Conservation (phyloP, 1,139 yeast genomes). For the Saccharomyces hybrid region DNA sequence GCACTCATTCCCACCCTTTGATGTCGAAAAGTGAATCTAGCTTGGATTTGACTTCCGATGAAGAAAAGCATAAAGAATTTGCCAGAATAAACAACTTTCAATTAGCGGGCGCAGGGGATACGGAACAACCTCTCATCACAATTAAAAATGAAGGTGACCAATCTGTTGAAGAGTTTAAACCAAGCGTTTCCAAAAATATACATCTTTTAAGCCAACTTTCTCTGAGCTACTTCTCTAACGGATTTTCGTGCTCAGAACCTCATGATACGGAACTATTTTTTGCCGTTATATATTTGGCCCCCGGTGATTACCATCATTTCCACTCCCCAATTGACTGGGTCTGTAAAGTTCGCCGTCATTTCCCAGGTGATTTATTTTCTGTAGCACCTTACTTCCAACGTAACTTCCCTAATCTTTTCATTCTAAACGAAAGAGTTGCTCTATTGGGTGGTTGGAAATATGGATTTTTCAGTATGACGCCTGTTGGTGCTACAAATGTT, state of each 20-base stretch:
- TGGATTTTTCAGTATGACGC: slow-evolving; percentile 97
- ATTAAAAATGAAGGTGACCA: slow-evolving; percentile 58
- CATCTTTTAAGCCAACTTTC: slow-evolving; percentile 27
- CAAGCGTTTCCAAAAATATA: slow-evolving; percentile 32
- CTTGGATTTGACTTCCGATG: slow-evolving; percentile 28
- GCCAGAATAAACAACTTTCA: slow-evolving; percentile 67
- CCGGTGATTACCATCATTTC: slow-evolving; percentile 96
- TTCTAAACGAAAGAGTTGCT: slow-evolving; percentile 91
- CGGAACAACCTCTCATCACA: slow-evolving; percentile 37
- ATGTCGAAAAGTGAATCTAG: slow-evolving; percentile 26
- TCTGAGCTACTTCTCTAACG: slow-evolving; percentile 15
- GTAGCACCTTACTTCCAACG: slow-evolving; percentile 96
- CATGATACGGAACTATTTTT: slow-evolving; percentile 60
- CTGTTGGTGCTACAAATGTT: slow-evolving; percentile 98
- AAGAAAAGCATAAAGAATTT: slow-evolving; percentile 63
- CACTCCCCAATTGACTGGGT: slow-evolving; percentile 98
- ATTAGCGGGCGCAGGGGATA: slow-evolving; percentile 32
- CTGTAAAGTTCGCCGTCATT: slow-evolving; percentile 84
- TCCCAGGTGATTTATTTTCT: slow-evolving; percentile 89
- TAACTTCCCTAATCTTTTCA: slow-evolving; percentile 78
- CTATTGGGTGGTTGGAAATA: slow-evolving; percentile 91
- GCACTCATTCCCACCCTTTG: slow-evolving; percentile 40
- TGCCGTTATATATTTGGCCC: slow-evolving; percentile 91
- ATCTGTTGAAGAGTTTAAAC: slow-evolving; percentile 39
- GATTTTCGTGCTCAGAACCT: slow-evolving; percentile 18